Base-by-base conservation (phyloP, 2,329 filamentous ascomycete species). In the Paraphaeosphaeria sporulosa region DNA sequence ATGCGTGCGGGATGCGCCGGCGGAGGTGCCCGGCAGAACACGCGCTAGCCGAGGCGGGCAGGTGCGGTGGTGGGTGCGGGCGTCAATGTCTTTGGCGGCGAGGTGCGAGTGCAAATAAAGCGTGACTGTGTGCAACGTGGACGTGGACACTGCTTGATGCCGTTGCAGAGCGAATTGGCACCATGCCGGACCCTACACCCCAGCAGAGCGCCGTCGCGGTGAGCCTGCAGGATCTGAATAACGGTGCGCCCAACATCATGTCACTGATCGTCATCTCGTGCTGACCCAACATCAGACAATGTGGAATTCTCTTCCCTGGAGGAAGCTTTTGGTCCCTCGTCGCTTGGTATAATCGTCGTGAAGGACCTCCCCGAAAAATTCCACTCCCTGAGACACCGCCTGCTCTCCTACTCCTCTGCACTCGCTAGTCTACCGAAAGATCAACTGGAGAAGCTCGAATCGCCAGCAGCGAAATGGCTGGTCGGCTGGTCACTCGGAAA, bases 261-360 rank as follows among this genome's bases (percentile, higher is more conserved):
- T 47, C 32, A 9, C 30, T 15, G 4, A 25, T 7, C 10, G 4
- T 12, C 34, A 12, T 19, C 42, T 25, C 15, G 23, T 27, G 38
- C 53, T 56, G 34, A 48, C 21, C n/a, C 19, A 19, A 7, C 0
- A 10, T 12, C 15, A 56, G 46, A 44, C 30, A 42, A 19, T 3
- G 44, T 48, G 8, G 46, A 43, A 6, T 49, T 92, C 55, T 84
- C 87, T 58, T 86, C 86, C 0, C 84, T 95, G 12, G 86, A 91
- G 69, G 79, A 90, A 68, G 95, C 95, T 0, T 98, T 99, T 75
- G 95, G 95, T 0, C 93, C 94, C 1, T 88, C 91, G 27, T 97
- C 93, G 2, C 83, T 98, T 13, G 95, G 95, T 0, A 97, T 99
- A 55, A 89, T 99, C 57, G 82, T 98, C n/a, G 94, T 99, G 50